Conservation (phyloP, 2,329 filamentous ascomycete species). For the Tolypocladium amazonense region DNA sequence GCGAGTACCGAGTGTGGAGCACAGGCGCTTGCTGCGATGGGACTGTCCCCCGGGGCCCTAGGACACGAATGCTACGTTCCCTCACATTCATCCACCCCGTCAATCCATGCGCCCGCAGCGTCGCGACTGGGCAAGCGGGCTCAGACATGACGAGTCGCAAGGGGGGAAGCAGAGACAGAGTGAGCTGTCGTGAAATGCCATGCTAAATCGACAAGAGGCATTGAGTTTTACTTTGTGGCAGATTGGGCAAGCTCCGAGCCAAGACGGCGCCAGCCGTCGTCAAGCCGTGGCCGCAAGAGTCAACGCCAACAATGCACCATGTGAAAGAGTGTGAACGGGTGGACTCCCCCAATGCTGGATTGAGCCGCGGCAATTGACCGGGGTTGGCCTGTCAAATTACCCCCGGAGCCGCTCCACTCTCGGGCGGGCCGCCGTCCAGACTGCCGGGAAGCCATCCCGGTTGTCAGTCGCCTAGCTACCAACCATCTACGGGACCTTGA, state of each 20-base stretch:
- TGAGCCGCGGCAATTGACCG: neutral
- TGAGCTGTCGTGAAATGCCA: neutral
- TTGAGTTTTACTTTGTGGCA: too few species aligned
- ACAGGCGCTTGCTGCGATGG: neutral
- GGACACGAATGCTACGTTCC: neutral
- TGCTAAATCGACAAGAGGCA: neutral
- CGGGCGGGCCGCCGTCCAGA: neutral
- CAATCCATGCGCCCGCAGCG: neutral
- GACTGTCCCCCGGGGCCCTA: neutral
- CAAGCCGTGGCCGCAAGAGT: neutral
- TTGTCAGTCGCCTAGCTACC: neutral
- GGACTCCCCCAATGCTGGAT: neutral
- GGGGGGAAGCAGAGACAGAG: neutral
- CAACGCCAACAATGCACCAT: neutral
- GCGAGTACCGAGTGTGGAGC: neutral
- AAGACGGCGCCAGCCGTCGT: neutral
- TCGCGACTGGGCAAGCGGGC: neutral
- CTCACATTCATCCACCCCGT: neutral
- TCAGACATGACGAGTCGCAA: neutral
- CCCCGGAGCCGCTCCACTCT: neutral
- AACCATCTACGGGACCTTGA: neutral
- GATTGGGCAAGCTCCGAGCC: neutral
- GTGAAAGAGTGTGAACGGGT: neutral
- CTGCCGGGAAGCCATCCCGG: neutral
- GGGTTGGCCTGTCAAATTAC: neutral